Base-by-base conservation (phyloP, 306 rosid genomes). In the Delonix regia region DNA sequence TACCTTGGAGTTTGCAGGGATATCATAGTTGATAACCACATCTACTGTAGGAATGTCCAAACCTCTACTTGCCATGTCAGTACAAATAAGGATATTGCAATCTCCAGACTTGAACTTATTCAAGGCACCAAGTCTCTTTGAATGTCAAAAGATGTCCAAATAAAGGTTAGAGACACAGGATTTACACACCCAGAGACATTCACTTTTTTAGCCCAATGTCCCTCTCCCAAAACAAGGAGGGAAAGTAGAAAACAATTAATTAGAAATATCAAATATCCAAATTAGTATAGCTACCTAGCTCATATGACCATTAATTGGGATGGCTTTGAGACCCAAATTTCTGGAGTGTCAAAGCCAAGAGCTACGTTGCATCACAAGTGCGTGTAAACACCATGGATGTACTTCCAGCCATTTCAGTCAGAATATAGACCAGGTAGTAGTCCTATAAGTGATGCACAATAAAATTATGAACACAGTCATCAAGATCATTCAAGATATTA, bases 291-390 rank as follows among this genome's bases (percentile, higher is more conserved):
- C 51, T 78, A 94, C 99, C 97, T 92, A 97, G 76, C 87, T 86
- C 99, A 94, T 94, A 67, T 94, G 93, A 81, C 99, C 99, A 48
- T 94, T 94, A 69, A 94, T 92, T 41, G 99, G 97, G 80, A 88
- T 88, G 78, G 97, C 99, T 79, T 85, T 86, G 7, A 92, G 52
- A 61, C 95, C 97, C 77, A 94, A 97, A 82, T 92, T 92, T 63
- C 97, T 89, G 78, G n/a, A 94, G 99, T 74, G 86, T 62, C 81
- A 91, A 83, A 56, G 99, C 90, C 62, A 94, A 81, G 25, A 92
- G 83, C 51, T 88, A 90, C 8, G 99, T 94, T 49, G 95, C 80
- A 45, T 92, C 95, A 57, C 97, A 90, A 12, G 97, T 94, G 10
- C 97, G 97, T 6, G 99, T 94, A 83, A 94, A 94, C 60, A 94